Conservation (phyloP, 345 rosid genomes). For the Noccaea bulbosa region DNA sequence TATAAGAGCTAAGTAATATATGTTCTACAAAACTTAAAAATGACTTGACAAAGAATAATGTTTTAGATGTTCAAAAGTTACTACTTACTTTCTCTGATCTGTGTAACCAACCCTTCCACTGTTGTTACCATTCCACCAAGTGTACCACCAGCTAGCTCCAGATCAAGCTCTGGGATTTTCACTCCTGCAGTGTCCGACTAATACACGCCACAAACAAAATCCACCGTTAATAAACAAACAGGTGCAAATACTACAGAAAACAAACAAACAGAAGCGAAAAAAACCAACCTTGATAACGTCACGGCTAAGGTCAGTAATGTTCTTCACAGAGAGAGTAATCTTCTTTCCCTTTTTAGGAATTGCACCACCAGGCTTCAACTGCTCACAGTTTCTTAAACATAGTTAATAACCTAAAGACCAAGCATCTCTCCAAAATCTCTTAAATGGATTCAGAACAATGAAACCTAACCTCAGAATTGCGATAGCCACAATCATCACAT, state of each 20-base stretch:
- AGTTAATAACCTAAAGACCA: slow-evolving; percentile 22
- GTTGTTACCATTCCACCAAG: slow-evolving; percentile 90
- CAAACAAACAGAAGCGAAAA: background rate
- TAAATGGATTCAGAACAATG: slow-evolving; percentile 6
- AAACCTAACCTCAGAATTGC: slow-evolving; percentile 83
- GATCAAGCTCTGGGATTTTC: slow-evolving; percentile 77
- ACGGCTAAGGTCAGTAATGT: slow-evolving; percentile 71
- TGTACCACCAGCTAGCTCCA: slow-evolving; percentile 88
- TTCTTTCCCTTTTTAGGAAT: slow-evolving; percentile 86
- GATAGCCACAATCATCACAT: slow-evolving; percentile 86
- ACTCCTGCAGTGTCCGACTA: slow-evolving; percentile 93
- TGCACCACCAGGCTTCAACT: slow-evolving; percentile 89
- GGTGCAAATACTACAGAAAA: background rate
- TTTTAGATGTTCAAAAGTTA: slow-evolving; percentile 3
- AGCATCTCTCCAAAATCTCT: background rate
- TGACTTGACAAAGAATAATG: slow-evolving; percentile 4
- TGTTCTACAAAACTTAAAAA: background rate
- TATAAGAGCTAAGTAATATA: background rate
- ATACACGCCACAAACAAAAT: slow-evolving; percentile 21
- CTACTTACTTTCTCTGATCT: slow-evolving; percentile 88
- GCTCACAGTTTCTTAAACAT: slow-evolving; percentile 33
- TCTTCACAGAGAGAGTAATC: slow-evolving; percentile 61
- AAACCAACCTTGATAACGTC: slow-evolving; percentile 80
- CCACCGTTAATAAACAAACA: slow-evolving; percentile 5
- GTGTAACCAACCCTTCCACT: slow-evolving; percentile 87